Base-by-base conservation (phyloP, 768 basidiomycete species). In the Mrakia blollopis region DNA sequence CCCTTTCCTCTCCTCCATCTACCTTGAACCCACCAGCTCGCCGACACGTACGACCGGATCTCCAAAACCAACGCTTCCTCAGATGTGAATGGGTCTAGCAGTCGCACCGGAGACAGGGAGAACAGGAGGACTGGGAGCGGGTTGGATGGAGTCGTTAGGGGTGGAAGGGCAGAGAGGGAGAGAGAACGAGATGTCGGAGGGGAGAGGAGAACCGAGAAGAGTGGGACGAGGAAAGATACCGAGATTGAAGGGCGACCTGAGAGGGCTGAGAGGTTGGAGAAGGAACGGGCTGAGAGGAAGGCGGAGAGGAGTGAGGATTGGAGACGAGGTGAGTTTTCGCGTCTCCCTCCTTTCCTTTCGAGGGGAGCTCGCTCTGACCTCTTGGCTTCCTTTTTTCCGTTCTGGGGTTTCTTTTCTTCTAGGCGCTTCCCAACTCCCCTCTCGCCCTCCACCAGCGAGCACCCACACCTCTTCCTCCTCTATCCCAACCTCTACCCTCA, bases 311-410 rank as follows among this genome's bases (percentile, higher is more conserved):
- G 62, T 44, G 70, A 65, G 28, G 69, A 63, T 44, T 71, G 52
- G 69, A 72, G 70, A 50, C 70, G 44, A 72, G 76, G 76, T 57
- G 30, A n/a, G 73, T 63, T 21, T 69, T 69, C 16, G 57, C 57
- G 47, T 50, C 47, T 9, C 47, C 47, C 13, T 50, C 47, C 21
- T 50, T 21, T 14, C 16, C 4, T 18, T 21, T 2, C 28, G 69
- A 62, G 13, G 67, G n/a, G 14, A 69, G 67, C 57, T 50, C 41
- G 41, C 13, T 9, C 52, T 62, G 50, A 67, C 16, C 65, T 57
- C 16, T 30, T 16, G 25, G 1, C 1, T 28, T 47, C 28, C 21
- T 21, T 35, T 23, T 21, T 47, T 39, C 23, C 16, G 47, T 18
- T 50, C 44, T 44, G 2, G 44, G 11, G 44, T 44, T 44, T 41